These are phyloP conservation scores for Botrytis fabae DNA, from an alignment of 2,329 filamentous ascomycete genomes.

Conservation along the genomic window DNA sequence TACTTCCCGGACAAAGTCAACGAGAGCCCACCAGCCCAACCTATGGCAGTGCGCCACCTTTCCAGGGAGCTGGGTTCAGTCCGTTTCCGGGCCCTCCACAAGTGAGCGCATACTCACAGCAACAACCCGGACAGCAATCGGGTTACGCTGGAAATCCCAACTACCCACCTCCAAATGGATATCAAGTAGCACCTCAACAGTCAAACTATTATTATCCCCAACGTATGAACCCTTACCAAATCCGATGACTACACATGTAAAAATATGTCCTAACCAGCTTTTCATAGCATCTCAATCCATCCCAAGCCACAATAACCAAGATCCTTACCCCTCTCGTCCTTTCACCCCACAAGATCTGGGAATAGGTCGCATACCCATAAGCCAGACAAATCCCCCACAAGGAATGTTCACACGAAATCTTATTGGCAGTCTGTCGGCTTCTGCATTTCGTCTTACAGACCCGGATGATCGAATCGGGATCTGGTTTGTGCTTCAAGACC, in stretches of 20 bases:
- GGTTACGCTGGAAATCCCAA: slow-evolving; percentile 20
- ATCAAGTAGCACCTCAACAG: slow-evolving; percentile 39
- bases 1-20: slow-evolving; percentile 29
- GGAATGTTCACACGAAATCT: slow-evolving; percentile 95
- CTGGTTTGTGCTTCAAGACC: slow-evolving; percentile 95
- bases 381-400: slow-evolving; percentile 50
- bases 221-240: slow-evolving; percentile 6
- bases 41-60: slow-evolving; percentile 26
- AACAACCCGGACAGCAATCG: slow-evolving; percentile 21
- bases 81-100: slow-evolving; percentile 35
- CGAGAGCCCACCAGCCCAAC: slow-evolving; percentile 26
- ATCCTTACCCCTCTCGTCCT: slow-evolving; percentile 23
- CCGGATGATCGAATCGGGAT: slow-evolving; percentile 77
- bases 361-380: slow-evolving; percentile 31
- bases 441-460: slow-evolving; percentile 83
- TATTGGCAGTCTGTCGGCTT: slow-evolving; percentile 87
- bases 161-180: slow-evolving; percentile 41
- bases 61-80: slow-evolving; percentile 30
- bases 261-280: slow-evolving; percentile 13
- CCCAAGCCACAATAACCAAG: slow-evolving; percentile 22
- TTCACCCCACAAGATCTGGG: slow-evolving; percentile 30
- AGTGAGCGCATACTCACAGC: slow-evolving; percentile 35
- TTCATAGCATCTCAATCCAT: slow-evolving; percentile 25
- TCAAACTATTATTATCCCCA: slow-evolving; percentile 18
- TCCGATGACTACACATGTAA: background rate